Evolutionary conservation across 345 rosid genomes (phyloP), one percentile per base, ranked within the genome.

Genomic region (Passiflora organensis): DNA sequence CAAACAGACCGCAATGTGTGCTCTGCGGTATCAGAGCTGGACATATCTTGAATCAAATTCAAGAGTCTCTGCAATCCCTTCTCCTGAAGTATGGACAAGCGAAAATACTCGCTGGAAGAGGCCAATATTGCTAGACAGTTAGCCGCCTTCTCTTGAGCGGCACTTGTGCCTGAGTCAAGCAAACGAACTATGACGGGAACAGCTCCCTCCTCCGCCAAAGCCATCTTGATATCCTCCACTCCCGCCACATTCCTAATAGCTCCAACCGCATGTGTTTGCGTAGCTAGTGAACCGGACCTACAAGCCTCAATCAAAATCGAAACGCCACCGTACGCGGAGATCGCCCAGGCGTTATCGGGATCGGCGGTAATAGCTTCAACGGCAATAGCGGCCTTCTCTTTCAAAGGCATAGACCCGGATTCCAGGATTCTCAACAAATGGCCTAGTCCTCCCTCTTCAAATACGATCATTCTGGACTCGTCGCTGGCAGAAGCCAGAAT

Each of bases 371-470:
- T 79, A 0, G 90, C 80, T 59, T 88, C 90, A 19, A 88, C 72
- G 5, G 86, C 90, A 10, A 76, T 60, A 1, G 90, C 82, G 1
- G 93, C 90, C 43, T 79, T 78, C 48, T 86, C 85, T 47, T 76
- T 85, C 8, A 85, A 21, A 6, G 79, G 63, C 66, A 78, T 67
- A 6, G 88, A 81, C 34, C 89, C 80, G 0, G 85, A 56, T 60
- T 88, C 96, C 15, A 87, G 73, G 34, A 85, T 36, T 25, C 87
- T 66, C 58, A 87, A 56, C 17, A 87, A 47, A 14, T 91, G 93
- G 55, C 96, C 93, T 57, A 87, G 69, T 25, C 87, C 93, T 0
- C 96, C 93, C 48, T 74, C 79, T 51, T 85, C 90, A 34, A 82
- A 84, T 23, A 87, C 82, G 14, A 69, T 69, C 53, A 69, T 85